Conservation (phyloP, 495 filamentous ascomycete genomes). For the Niebla homalea region DNA sequence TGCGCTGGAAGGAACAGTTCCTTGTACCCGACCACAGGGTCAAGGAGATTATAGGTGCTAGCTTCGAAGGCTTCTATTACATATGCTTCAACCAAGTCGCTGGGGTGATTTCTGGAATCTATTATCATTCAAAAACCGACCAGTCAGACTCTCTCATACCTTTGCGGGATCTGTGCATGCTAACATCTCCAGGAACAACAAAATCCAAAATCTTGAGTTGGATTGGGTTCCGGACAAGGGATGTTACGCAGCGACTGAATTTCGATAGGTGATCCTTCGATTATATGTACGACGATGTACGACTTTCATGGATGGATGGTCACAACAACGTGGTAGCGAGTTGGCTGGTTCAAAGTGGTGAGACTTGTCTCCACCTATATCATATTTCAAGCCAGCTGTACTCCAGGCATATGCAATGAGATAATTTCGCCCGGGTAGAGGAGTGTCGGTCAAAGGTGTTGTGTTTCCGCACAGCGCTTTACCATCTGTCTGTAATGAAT, state of each 20-base stretch:
- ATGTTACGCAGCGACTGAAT: conserved; percentile 82
- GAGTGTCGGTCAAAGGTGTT: no score
- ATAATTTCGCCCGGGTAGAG: no score
- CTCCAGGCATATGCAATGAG: no score
- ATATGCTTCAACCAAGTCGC: conserved; percentile 93
- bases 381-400: neutral
- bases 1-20: conserved; percentile 99
- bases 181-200: conserved; percentile 24
- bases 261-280: conserved; percentile 47
- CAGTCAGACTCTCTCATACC: conserved; percentile 45
- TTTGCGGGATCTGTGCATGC: neutral
- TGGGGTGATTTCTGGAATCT: conserved; percentile 81
- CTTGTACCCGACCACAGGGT: conserved; percentile 92
- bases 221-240: conserved; percentile 74
- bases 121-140: conserved; percentile 96
- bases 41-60: conserved; percentile 77
- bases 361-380: neutral
- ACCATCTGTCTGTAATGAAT: no score
- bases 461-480: no score
- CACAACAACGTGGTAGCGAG: conserved; percentile 9
- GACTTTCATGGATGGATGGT: conserved; percentile 4
- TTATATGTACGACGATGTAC: neutral
- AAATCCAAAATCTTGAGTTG: conserved; percentile 86
- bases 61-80: conserved; percentile 98
- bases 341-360: neutral